These are phyloP conservation scores for Cyclotella baltica DNA, from an alignment of 108 stramenopile genomes.

Conservation along the genomic window DNA sequence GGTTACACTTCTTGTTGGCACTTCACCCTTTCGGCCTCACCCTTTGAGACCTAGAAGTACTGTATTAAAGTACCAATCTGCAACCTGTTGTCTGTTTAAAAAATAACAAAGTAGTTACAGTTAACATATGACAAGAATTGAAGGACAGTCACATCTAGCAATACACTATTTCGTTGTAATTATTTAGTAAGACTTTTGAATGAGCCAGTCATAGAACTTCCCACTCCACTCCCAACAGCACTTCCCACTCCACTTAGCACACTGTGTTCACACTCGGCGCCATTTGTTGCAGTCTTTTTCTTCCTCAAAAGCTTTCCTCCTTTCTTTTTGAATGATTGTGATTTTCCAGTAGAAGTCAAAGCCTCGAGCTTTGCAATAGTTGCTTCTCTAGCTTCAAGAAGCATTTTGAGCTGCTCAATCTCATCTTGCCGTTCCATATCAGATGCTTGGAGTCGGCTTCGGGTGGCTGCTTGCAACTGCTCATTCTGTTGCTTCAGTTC, in stretches of 20 bases:
- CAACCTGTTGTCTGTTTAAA: too few species aligned
- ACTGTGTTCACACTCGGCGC: background rate
- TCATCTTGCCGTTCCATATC: constrained; percentile 44
- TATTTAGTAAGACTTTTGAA: background rate
- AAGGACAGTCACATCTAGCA: too few species aligned
- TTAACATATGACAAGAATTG: too few species aligned
- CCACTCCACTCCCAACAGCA: background rate
- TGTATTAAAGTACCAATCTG: too few species aligned
- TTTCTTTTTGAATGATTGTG: background rate
- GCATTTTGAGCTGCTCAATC: constrained; percentile 49
- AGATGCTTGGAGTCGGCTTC: constrained; percentile 45
- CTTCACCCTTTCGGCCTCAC: too few species aligned
- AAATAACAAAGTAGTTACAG: too few species aligned
- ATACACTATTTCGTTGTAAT: too few species aligned
- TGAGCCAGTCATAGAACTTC: background rate
- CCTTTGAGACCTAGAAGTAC: too few species aligned
- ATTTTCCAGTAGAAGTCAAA: constrained; percentile 1
- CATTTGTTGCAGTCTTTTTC: constrained; percentile 1
- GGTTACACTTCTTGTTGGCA: too few species aligned
- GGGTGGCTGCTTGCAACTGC: constrained; percentile 50
- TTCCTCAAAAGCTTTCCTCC: background rate
- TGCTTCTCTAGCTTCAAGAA: constrained; percentile 50
- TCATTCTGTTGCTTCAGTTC: constrained; percentile 38
- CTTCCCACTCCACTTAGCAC: constrained; percentile 8
- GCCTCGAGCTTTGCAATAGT: constrained; percentile 37